These are phyloP conservation scores for Dentipellis sp. DNA, from an alignment of 768 basidiomycete genomes.

Conservation along the genomic window DNA sequence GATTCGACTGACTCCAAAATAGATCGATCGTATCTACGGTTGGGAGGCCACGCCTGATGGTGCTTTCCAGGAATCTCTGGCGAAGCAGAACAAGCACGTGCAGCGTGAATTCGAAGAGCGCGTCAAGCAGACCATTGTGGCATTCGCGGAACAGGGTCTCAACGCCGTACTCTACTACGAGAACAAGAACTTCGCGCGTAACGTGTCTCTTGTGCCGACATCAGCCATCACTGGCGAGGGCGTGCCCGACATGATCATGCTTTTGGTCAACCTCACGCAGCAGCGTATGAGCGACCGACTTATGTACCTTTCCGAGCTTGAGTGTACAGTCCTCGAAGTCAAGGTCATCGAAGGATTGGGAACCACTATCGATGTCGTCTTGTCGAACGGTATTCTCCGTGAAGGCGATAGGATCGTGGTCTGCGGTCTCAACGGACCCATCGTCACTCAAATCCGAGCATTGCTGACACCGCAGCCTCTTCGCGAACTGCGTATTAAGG, in stretches of 20 bases:
- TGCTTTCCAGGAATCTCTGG: constrained; percentile 86
- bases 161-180: constrained; percentile 96
- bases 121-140: constrained; percentile 73
- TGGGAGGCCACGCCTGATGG: constrained; percentile 91
- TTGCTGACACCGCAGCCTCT: constrained; percentile 93
- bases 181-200: constrained; percentile 90
- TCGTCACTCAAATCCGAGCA: constrained; percentile 90
- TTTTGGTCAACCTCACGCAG: constrained; percentile 94
- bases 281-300: constrained; percentile 95
- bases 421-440: constrained; percentile 95
- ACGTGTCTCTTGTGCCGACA: constrained; percentile 94
- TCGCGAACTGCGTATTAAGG: constrained; percentile 93
- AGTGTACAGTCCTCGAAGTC: constrained; percentile 97
- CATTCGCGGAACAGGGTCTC: constrained; percentile 96
- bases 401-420: constrained; percentile 94
- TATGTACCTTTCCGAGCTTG: constrained; percentile 96
- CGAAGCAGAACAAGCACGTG: constrained; percentile 67
- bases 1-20: constrained; percentile 2
- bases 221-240: constrained; percentile 98
- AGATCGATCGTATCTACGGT: constrained; percentile 97
- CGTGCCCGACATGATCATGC: constrained; percentile 98
- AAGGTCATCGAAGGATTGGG: constrained; percentile 98
- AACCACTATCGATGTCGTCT: constrained; percentile 93
- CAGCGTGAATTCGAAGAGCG: constrained; percentile 92
- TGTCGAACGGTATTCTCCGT: constrained; percentile 86